Evolutionary conservation across 345 rosid genomes (phyloP).

Genomic region (Syzygium grande): DNA sequence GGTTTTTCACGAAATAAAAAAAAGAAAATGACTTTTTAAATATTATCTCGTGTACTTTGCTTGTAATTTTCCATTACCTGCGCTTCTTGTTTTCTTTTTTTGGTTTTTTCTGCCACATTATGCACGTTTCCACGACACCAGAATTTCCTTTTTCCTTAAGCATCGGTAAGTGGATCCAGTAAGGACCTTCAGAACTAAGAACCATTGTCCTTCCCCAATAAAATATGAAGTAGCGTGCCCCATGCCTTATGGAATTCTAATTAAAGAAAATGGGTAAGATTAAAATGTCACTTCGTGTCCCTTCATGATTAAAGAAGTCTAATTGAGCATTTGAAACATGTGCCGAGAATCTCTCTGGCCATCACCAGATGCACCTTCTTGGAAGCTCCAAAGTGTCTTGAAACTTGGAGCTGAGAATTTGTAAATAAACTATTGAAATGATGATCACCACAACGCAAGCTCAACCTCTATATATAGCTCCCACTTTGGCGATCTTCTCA

Average conservation of each 20-base stretch:
- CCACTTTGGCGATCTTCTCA: neutral
- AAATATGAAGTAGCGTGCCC: neutral
- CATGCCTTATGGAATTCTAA: neutral
- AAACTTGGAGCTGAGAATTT: neutral
- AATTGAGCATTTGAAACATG: neutral
- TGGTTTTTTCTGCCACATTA: neutral
- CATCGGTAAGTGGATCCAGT: neutral
- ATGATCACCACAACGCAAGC: neutral
- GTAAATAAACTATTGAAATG: neutral
- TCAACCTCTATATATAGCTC: neutral
- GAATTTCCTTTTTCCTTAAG: neutral
- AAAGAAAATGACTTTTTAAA: too few relatives aligned
- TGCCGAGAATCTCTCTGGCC: neutral
- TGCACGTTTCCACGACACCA: neutral
- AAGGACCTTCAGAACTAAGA: neutral
- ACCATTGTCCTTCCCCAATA: neutral
- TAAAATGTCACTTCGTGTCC: neutral
- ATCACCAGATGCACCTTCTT: neutral
- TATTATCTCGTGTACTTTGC: too few relatives aligned
- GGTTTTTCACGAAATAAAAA: too few relatives aligned
- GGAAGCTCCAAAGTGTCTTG: neutral
- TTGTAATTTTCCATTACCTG: too few relatives aligned
- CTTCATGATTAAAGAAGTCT: neutral
- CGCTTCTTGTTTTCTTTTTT: neutral
- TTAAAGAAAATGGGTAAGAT: neutral